phyloP scores from a whole-genome alignment of 1,284 basidiomycete species.

The Fomitopsis palustris region DNA sequence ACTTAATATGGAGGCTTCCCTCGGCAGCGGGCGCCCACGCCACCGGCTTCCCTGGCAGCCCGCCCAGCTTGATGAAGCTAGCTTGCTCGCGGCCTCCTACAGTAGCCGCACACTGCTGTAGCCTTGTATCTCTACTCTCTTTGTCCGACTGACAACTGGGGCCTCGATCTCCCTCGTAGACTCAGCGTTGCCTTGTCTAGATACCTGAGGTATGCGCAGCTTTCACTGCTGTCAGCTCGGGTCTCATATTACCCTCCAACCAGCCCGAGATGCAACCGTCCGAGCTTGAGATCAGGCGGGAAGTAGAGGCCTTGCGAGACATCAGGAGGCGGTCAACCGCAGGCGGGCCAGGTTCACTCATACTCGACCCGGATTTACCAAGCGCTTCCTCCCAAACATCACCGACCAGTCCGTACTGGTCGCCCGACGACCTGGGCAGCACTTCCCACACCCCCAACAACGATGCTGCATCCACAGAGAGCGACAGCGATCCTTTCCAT shows the following conservation, averaged over 20 bases:
- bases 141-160: not conserved
- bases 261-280: constrained; percentile 61
- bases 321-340: constrained; percentile 77
- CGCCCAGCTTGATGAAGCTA: constrained; percentile 4
- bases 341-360: constrained; percentile 70
- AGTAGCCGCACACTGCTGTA: not conserved
- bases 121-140: constrained; percentile 3
- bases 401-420: constrained; percentile 51
- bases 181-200: not conserved
- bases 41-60: constrained; percentile 6
- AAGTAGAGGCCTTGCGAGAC: constrained; percentile 82
- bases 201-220: constrained; percentile 1
- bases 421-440: constrained; percentile 40
- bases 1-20: not conserved
- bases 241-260: constrained; percentile 1
- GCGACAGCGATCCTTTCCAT: constrained; percentile 71
- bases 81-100: not conserved
- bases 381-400: constrained; percentile 52
- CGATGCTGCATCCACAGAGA: constrained; percentile 27
- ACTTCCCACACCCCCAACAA: constrained; percentile 44
- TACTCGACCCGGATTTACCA: constrained; percentile 87
- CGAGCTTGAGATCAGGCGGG: constrained; percentile 81
- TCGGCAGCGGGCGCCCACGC: constrained; percentile 6
- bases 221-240: not conserved
- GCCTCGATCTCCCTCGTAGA: not conserved